These are phyloP conservation scores for Xylaria sp. DNA, from an alignment of 2,329 filamentous ascomycete genomes.

Conservation along the genomic window DNA sequence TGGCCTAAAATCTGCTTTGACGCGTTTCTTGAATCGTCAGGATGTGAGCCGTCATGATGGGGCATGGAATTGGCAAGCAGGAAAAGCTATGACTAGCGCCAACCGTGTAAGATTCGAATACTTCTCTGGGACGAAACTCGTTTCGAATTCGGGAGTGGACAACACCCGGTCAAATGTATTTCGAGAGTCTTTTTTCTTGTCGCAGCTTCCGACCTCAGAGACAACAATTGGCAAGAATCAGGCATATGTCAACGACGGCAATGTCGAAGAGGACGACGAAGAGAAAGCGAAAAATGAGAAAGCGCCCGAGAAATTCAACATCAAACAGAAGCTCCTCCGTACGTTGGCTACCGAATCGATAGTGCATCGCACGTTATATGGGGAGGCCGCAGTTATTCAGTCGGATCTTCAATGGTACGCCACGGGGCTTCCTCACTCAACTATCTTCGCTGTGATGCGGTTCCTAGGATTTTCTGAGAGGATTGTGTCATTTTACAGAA, in stretches of 20 bases:
- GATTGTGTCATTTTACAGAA: slow-evolving; percentile 57
- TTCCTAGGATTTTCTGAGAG: slow-evolving; percentile 57
- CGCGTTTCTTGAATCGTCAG: slow-evolving; percentile 33
- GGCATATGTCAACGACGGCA: slow-evolving; percentile 41
- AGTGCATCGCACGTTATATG: slow-evolving; percentile 44
- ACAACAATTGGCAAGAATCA: slow-evolving; percentile 18
- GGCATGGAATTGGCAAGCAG: slow-evolving; percentile 28
- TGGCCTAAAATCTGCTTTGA: slow-evolving; percentile 46
- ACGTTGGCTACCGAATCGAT: slow-evolving; percentile 54
- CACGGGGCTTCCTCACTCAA: slow-evolving; percentile 56
- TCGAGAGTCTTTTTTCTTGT: slow-evolving; percentile 49
- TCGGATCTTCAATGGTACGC: slow-evolving; percentile 57
- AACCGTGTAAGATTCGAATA: slow-evolving; percentile 38
- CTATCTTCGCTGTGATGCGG: slow-evolving; percentile 54
- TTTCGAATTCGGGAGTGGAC: neutral
- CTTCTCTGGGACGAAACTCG: slow-evolving; percentile 20
- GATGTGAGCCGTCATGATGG: slow-evolving; percentile 24
- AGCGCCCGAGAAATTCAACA: slow-evolving; percentile 44
- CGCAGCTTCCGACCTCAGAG: slow-evolving; percentile 47
- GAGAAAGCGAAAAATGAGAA: slow-evolving; percentile 29
- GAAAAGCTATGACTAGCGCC: neutral
- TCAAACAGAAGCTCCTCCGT: slow-evolving; percentile 54
- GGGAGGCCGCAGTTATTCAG: slow-evolving; percentile 52
- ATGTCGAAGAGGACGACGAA: slow-evolving; percentile 43
- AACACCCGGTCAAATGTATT: slow-evolving; percentile 35